Conservation (phyloP, 306 rosid genomes). For the Trifolium subterraneum region DNA sequence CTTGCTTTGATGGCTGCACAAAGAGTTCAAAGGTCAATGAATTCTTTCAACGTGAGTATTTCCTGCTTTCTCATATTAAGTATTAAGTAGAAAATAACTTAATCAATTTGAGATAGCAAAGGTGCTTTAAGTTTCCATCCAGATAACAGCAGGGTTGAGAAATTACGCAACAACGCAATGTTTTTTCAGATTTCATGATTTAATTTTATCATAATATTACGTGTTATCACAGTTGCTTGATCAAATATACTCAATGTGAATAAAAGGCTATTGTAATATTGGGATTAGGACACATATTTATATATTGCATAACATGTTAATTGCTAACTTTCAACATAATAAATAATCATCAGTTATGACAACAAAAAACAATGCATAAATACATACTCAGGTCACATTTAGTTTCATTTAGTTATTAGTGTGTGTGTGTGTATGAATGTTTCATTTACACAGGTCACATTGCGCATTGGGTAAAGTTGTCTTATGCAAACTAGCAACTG, state of each 20-base stretch:
- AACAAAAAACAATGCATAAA: conserved; percentile 25
- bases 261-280: conserved; percentile 22
- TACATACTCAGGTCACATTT: conserved; percentile 5
- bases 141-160: conserved; percentile 11
- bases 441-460: conserved; percentile 17
- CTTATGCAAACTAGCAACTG: conserved; percentile 14
- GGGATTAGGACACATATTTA: not conserved
- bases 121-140: too few relatives aligned
- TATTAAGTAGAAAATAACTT: conserved; percentile 23
- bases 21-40: conserved; percentile 66
- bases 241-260: conserved; percentile 19
- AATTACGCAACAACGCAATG: conserved; percentile 10
- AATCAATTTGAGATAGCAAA: conserved; percentile 19
- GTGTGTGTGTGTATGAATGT: conserved; percentile 21
- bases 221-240: not conserved
- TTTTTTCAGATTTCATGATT: not conserved
- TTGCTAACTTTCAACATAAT: conserved; percentile 23
- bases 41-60: conserved; percentile 75
- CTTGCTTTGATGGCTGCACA: conserved; percentile 87
- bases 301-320: conserved; percentile 8
- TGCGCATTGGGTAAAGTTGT: conserved; percentile 8
- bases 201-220: not conserved
- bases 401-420: conserved; percentile 15
- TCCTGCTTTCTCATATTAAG: conserved; percentile 20
- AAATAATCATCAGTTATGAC: not conserved